Base-by-base conservation (phyloP, 176 grass and related monocot genomes). In the Musa schizocarpa region DNA sequence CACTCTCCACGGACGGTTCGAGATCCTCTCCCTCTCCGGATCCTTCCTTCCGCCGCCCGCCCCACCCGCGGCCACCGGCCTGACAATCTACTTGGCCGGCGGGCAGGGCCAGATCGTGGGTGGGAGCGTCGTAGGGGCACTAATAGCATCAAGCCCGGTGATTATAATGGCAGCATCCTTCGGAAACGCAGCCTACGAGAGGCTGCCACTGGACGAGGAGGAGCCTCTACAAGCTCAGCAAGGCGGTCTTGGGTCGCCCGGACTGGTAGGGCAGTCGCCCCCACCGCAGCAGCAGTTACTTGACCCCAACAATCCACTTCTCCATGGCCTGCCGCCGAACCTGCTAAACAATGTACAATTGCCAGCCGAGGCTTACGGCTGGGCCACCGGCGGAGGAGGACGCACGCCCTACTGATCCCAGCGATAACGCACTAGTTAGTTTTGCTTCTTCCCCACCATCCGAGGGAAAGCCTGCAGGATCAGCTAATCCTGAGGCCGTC, bases 121-220 rank as follows among this genome's bases (percentile, higher is more conserved):
- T 1, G 94, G 94, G 63, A 71, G 77, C 9, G 94, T 93, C 8
- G 88, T 89, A 9, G 90, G 94, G 21, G 48, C 90, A 8, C 91
- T 98, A 67, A 23, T 98, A 0, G 88, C 94, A 5, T 80, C 86
- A 0, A 86, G 90, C 1, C 94, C 94, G 8, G 90, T 98, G 13
- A 87, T 98, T 2, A 91, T 98, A 78, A 88, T 98, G 68, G 90
- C 90, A 14, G 94, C 94, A 8, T 93, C 88, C 20, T 98, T 98
- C 78, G 88, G 94, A 34, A 91, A 98, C 91, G 88, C 94, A 20
- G 81, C 88, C 21, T 98, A 93, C 71, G 94, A 98, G 75, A 85
- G 90, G 71, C 86, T 98, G 24, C 94, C 94, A 0, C 84, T 93
- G 22, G 94, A 87, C 12, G 90, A 98, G 65, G 94, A 98, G 55